Base-by-base conservation (phyloP, 257 asterid genomes). In the Nicotiana benthamiana region DNA sequence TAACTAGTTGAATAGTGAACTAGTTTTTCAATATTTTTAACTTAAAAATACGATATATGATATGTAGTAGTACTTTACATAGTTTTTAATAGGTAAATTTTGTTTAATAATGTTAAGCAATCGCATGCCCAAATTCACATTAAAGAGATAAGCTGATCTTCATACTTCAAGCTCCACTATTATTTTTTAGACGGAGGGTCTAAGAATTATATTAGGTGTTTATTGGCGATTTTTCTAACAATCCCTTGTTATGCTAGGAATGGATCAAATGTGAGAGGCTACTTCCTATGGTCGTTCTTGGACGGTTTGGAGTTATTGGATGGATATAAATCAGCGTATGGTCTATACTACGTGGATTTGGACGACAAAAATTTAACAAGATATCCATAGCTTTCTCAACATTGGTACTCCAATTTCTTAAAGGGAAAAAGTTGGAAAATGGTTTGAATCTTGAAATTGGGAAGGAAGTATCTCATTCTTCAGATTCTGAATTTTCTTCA, bases 221-320 rank as follows among this genome's bases (percentile, higher is more conserved):
- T 15, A 5, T 17, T 22, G 57, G 26, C 24, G 18, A 36, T 74
- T 32, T n/a, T 30, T 8, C 9, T 64, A 15, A 17, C 28, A 6
- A 18, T 43, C 9, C 67, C 6, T 48, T 18, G 9, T 22, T 51
- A 18, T 83, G 59, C 9, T 66, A 92, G 97, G 83, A 87, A 90
- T 67, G 97, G 93, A 62, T 84, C 94, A 17, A 82, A 88, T 82
- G 74, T 81, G 3, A 83, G 74, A 81, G 94, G 93, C 32, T 92
- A 92, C 84, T 85, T 89, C 63, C 43, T 12, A 3, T 92, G 97
- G 97, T 46, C 92, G 2, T 87, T 92, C 88, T 79, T 90, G 52
- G 97, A 92, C 53, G 89, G 91, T 51, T 75, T 90, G n/a, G 94
- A 92, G 86, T 7, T 92, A 54, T 30, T 92, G 80, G 66, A n/a